Evolutionary conservation across 805 yeast genomes (phyloP).

Genomic region (Pichia exigua): DNA sequence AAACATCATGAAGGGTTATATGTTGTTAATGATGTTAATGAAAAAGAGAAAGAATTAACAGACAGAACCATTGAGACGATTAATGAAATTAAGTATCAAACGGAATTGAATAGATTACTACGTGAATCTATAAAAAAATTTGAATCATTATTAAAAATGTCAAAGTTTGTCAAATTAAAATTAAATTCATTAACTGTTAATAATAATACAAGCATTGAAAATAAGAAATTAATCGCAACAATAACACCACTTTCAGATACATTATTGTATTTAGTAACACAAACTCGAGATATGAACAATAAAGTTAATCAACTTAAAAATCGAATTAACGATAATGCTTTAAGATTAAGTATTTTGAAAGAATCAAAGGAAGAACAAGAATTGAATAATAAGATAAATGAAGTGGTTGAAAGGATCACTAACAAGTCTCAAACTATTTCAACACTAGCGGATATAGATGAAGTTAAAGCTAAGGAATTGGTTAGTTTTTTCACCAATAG

Average conservation of each 20-base stretch:
- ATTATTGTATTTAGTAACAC: not conserved
- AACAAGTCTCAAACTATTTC: not conserved
- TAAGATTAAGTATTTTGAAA: not conserved
- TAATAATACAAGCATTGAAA: not conserved
- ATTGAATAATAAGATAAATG: not conserved
- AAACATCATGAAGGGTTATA: conserved; percentile 58
- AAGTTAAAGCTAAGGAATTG: not conserved
- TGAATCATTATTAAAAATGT: not conserved
- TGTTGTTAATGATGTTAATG: conserved; percentile 13
- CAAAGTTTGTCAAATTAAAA: not conserved
- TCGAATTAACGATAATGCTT: not conserved
- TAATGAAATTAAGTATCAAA: conserved; percentile 1
- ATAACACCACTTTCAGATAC: conserved; percentile 5
- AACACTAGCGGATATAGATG: not conserved
- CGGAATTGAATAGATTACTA: not conserved
- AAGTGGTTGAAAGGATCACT: not conserved
- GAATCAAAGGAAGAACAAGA: conserved; percentile 1
- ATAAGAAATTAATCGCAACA: not conserved
- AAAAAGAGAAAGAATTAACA: conserved; percentile 13
- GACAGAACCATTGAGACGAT: conserved; percentile 12
- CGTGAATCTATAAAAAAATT: not conserved
- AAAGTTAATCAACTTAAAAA: not conserved
- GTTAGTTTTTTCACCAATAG: not conserved
- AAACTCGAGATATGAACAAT: not conserved
- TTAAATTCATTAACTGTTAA: not conserved